Evolutionary conservation across 495 filamentous ascomycete genomes (phyloP).

Genomic region (Penicillium egyptiacum): DNA sequence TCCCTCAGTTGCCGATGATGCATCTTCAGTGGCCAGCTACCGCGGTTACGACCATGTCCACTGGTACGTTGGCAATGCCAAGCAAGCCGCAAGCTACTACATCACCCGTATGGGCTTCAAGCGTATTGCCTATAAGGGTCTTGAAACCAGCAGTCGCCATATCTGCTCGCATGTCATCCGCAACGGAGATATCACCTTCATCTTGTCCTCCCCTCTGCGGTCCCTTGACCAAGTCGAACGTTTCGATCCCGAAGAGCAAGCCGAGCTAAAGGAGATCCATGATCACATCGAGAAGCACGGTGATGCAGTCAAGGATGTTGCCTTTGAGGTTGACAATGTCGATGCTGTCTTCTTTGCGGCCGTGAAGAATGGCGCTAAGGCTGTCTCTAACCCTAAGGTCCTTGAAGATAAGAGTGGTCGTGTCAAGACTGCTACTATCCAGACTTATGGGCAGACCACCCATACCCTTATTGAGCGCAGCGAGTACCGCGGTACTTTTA

Average conservation of each 20-base stretch:
- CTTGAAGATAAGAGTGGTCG: conserved; percentile 49
- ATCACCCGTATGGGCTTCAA: conserved; percentile 80
- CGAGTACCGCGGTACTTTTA: conserved; percentile 68
- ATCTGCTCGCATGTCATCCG: conserved; percentile 77
- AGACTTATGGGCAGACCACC: conserved; percentile 89
- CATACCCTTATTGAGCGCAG: conserved; percentile 77
- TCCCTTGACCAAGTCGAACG: conserved; percentile 50
- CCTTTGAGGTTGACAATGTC: conserved; percentile 87
- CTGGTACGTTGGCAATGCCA: conserved; percentile 96
- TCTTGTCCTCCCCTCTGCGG: conserved; percentile 78
- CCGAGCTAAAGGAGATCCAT: conserved; percentile 66
- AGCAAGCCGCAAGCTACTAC: conserved; percentile 86
- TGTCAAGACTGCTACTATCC: conserved; percentile 70
- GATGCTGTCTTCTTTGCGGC: conserved; percentile 70
- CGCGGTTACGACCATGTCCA: conserved; percentile 84
- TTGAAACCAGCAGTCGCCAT: conserved; percentile 78
- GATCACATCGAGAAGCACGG: conserved; percentile 77
- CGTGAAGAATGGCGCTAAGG: conserved; percentile 64
- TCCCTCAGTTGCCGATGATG: conserved; percentile 27
- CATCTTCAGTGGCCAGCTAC: conserved; percentile 54
- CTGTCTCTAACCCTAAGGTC: conserved; percentile 57
- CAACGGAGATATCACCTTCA: conserved; percentile 76
- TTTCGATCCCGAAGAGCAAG: conserved; percentile 55
- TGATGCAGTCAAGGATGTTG: conserved; percentile 87
- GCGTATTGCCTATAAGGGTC: conserved; percentile 75